Conservation (phyloP, 306 rosid species). For the Cicer chorassanicum region DNA sequence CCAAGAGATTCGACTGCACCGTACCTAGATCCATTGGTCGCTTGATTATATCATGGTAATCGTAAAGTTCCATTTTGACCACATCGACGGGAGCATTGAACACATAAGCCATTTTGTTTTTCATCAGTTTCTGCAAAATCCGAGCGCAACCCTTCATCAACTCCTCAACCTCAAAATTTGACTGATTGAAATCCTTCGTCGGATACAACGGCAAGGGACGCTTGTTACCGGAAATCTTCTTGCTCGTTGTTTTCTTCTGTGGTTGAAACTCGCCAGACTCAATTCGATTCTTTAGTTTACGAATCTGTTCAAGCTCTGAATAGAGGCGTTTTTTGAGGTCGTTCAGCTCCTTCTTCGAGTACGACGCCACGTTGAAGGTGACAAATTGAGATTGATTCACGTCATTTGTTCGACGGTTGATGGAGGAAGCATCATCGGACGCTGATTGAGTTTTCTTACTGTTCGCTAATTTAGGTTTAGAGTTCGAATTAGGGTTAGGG, state of each 20-base stretch:
- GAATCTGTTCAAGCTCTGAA: slow-evolving; percentile 78
- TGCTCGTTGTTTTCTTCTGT: slow-evolving; percentile 60
- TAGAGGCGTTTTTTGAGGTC: slow-evolving; percentile 65
- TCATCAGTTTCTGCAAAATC: slow-evolving; percentile 77
- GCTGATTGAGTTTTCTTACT: slow-evolving; percentile 71
- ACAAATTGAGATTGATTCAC: slow-evolving; percentile 52
- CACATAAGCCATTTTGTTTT: slow-evolving; percentile 67
- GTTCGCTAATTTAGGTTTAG: slow-evolving; percentile 46
- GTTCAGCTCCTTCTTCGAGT: slow-evolving; percentile 65
- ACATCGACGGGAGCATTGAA: slow-evolving; percentile 71
- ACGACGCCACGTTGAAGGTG: slow-evolving; percentile 61
- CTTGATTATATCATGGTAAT: slow-evolving; percentile 79
- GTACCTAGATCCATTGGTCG: slow-evolving; percentile 96
- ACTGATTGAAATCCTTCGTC: slow-evolving; percentile 54
- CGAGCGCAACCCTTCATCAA: slow-evolving; percentile 70
- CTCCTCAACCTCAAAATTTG: slow-evolving; percentile 56
- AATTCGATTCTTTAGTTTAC: slow-evolving; percentile 60
- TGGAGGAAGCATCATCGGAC: slow-evolving; percentile 84
- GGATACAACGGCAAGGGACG: slow-evolving; percentile 55
- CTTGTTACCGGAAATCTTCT: slow-evolving; percentile 68
- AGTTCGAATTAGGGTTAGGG: slow-evolving; percentile 22
- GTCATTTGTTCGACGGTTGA: slow-evolving; percentile 62
- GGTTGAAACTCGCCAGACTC: slow-evolving; percentile 59
- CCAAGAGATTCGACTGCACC: slow-evolving; percentile 61
- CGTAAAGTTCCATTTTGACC: slow-evolving; percentile 68